Base-by-base conservation (phyloP, 2,329 filamentous ascomycete genomes). In the Ophiostoma novo-ulmi region DNA sequence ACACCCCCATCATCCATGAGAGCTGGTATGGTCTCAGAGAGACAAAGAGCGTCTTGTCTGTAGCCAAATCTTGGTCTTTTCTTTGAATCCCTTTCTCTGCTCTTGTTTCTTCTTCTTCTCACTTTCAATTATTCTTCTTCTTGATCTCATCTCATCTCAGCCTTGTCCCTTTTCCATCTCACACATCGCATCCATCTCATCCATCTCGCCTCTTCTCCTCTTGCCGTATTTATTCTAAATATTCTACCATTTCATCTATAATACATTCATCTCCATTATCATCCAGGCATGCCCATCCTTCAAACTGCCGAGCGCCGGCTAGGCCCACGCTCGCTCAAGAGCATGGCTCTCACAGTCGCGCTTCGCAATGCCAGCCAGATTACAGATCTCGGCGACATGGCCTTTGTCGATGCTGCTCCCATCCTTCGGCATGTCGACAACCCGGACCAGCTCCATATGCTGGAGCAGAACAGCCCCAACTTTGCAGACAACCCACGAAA, bases 401-500 rank as follows among this genome's bases (percentile, higher is more conserved):
- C 89, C 3, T 92, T 90, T 80, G 80, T 85, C 35, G 81, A 89
- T 73, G 85, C 91, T 69, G 83, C 85, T 8, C 85, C 87, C 0
- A 86, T 97, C 58, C 87, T 98, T 41, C 76, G 86, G 69, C 89
- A 88, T 71, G 82, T 98, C 70, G 88, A 91, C 70, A 90, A 85
- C 73, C 89, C 93, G 1, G 81, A 85, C 64, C 93, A 97, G 78
- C 87, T 98, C 41, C 89, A 87, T 76, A 77, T 84, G 71, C 85
- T 97, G 71, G 94, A 97, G 80, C 73, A 85, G 68, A 88, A 89
- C 76, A 94, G 89, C 5, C 91, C 93, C 0, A 92, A 97, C 74
- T 85, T 97, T 69, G 83, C 86, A 72, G 88, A 88, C 61, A 83
- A 91, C 70, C 83, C 86, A 72, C 87, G 88, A 52, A 83, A 91